These are phyloP conservation scores for Buddleja alternifolia DNA, from an alignment of 257 asterid genomes.

Conservation along the genomic window DNA sequence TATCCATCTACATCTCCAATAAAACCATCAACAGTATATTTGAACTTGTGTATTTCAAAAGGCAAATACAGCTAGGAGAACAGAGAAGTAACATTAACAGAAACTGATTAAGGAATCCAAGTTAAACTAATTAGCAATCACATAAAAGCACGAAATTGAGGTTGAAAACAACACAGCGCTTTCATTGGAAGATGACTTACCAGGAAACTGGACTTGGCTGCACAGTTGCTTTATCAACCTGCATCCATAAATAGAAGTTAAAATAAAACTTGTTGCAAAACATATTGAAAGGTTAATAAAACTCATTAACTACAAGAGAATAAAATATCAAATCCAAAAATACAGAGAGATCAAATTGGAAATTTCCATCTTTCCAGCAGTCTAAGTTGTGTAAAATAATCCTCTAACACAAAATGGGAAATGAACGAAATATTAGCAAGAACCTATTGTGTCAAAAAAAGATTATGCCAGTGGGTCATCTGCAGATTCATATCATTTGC, in stretches of 20 bases:
- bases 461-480: background rate
- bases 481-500: background rate
- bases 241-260: conserved; percentile 42
- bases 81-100: too few species aligned
- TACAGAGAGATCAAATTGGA: conserved; percentile 15
- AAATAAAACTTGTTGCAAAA: background rate
- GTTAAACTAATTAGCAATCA: background rate
- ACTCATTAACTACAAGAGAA: background rate
- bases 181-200: conserved; percentile 45
- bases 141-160: background rate
- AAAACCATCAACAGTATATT: conserved; percentile 10
- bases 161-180: conserved; percentile 19
- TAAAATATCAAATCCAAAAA: background rate
- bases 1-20: background rate
- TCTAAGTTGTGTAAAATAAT: background rate
- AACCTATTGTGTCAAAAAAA: background rate
- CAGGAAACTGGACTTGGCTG: conserved; percentile 88
- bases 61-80: conserved; percentile 1
- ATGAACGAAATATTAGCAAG: background rate
- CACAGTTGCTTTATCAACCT: conserved; percentile 71
- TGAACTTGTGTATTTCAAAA: background rate
- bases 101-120: background rate
- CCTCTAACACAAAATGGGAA: conserved; percentile 13
- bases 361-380: conserved; percentile 14
- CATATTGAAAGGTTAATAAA: background rate